These are phyloP conservation scores for Penicillium sp. DNA, from an alignment of 2,329 filamentous ascomycete genomes.

Conservation along the genomic window DNA sequence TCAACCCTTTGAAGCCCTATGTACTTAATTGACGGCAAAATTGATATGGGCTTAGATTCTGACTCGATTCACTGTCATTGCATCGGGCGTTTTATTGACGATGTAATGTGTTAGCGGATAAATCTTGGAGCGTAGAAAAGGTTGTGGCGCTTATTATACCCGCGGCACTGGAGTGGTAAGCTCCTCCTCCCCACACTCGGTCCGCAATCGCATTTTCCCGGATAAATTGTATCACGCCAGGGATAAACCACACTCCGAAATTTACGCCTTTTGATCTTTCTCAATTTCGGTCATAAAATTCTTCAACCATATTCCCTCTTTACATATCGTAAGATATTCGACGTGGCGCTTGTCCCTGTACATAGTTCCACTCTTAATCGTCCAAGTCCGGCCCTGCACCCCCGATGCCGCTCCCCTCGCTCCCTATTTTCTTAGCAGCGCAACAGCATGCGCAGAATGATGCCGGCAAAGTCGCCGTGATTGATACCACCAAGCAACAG, in stretches of 20 bases:
- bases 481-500: slow-evolving; percentile 40
- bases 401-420: slow-evolving; percentile 34
- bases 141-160: too few species aligned
- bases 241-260: not conserved
- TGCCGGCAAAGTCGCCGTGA: slow-evolving; percentile 38
- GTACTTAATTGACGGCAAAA: too few species aligned
- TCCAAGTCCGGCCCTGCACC: not conserved
- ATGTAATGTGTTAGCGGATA: too few species aligned
- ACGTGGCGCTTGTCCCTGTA: not conserved
- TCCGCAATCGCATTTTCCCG: not conserved
- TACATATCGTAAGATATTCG: too few species aligned
- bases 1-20: too few species aligned
- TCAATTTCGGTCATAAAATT: not conserved
- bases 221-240: slow-evolving; percentile 1
- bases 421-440: slow-evolving; percentile 43
- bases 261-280: not conserved
- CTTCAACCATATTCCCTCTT: not conserved
- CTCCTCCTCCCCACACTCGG: not conserved
- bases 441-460: slow-evolving; percentile 34
- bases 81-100: too few species aligned
- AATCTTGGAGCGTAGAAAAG: too few species aligned
- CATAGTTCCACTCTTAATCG: not conserved
- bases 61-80: too few species aligned
- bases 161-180: too few species aligned
- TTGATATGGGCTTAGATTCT: too few species aligned